Conservation (phyloP, 2,329 filamentous ascomycete genomes). For the Arthrobotrys sphaeroides region DNA sequence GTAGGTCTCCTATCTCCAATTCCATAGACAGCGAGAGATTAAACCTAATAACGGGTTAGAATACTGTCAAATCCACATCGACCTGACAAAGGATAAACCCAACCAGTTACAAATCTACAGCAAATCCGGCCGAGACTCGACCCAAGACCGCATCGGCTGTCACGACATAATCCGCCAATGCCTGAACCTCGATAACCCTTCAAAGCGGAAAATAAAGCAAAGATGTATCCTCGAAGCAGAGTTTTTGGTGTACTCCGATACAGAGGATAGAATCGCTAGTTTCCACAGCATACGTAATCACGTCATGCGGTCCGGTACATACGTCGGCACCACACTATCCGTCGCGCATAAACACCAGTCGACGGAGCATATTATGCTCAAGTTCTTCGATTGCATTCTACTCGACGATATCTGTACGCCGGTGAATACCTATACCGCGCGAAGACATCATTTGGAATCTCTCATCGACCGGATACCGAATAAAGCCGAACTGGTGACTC, state of each 20-base stretch:
- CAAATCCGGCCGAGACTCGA: conserved; percentile 91
- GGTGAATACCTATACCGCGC: conserved; percentile 67
- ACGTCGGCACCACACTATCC: conserved; percentile 74
- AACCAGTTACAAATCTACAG: conserved; percentile 80
- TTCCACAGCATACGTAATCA: conserved; percentile 87
- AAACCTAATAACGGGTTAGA: conserved; percentile 63
- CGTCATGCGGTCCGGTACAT: conserved; percentile 75
- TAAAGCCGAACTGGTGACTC: conserved; percentile 72
- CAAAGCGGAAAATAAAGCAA: conserved; percentile 68
- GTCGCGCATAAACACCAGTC: conserved; percentile 6
- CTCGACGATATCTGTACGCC: conserved; percentile 68
- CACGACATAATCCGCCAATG: conserved; percentile 70
- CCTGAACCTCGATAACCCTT: conserved; percentile 69
- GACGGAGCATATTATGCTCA: conserved; percentile 69
- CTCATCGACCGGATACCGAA: conserved; percentile 70
- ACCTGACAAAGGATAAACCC: conserved; percentile 67
- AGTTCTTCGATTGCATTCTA: conserved; percentile 70
- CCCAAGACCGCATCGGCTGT: conserved; percentile 69
- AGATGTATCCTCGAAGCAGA: conserved; percentile 86
- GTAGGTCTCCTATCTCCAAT: conserved; percentile 1
- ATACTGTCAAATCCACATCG: conserved; percentile 87
- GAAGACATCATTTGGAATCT: conserved; percentile 69
- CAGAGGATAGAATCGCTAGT: conserved; percentile 71
- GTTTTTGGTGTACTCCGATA: conserved; percentile 78
- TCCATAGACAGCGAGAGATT: not conserved